A percentile compares a stretch with the other conserved stretches of the same genome.
Evolutionary conservation across 2,329 filamentous ascomycete species (phyloP).

Genomic region (Hymenoscyphus repandus): DNA sequence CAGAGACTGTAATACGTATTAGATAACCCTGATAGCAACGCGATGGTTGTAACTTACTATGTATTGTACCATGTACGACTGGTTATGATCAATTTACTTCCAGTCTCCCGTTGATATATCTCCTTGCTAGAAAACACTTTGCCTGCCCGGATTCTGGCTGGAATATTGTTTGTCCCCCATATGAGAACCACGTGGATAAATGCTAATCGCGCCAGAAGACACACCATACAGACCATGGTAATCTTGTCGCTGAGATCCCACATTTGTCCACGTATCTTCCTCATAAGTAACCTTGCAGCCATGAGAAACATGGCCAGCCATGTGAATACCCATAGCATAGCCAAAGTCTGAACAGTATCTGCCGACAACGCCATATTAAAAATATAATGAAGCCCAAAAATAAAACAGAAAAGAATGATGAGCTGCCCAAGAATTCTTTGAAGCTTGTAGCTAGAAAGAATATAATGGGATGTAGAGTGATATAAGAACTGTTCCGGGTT

Average conservation of each 20-base stretch:
- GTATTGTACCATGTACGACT: conserved; percentile 21
- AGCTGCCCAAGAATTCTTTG: not conserved
- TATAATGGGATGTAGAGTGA: not conserved
- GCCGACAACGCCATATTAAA: conserved; percentile 30
- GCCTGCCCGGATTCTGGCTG: conserved; percentile 17
- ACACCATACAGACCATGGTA: conserved; percentile 10
- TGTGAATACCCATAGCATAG: conserved; percentile 10
- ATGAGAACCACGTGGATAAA: conserved; percentile 33
- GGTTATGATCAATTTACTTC: conserved; percentile 32
- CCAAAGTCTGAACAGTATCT: conserved; percentile 8
- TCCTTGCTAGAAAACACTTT: conserved; percentile 29
- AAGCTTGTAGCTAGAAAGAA: not conserved
- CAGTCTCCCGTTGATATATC: conserved; percentile 32
- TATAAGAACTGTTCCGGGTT: not conserved
- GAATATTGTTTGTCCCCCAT: conserved; percentile 35
- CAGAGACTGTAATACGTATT: too few relatives aligned
- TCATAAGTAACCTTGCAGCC: conserved; percentile 5
- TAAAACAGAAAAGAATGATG: not conserved
- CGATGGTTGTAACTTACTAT: conserved; percentile 25
- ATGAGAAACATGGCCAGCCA: conserved; percentile 9
- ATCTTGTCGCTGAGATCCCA: conserved; percentile 12
- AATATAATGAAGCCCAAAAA: not conserved
- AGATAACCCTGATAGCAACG: too few relatives aligned
- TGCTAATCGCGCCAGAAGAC: conserved; percentile 5
- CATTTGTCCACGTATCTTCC: conserved; percentile 8